phyloP scores from a whole-genome alignment of 2,329 filamentous ascomycete genomes.

The Lomentospora prolificans region DNA sequence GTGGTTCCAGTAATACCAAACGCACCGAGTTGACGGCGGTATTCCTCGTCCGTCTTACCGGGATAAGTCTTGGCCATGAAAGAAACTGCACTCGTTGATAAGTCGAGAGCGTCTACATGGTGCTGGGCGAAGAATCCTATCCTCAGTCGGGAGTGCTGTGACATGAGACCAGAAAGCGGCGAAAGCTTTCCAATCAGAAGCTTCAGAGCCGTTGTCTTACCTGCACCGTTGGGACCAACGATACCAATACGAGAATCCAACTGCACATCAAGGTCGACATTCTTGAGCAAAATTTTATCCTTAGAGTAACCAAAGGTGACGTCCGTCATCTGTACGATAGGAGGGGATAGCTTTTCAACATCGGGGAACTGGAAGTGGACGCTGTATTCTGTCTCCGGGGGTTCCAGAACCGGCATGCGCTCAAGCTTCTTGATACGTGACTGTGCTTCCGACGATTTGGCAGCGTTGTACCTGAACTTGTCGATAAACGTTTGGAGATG shows the following conservation, averaged over 20 bases:
- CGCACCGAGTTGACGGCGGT: slow-evolving; percentile 86
- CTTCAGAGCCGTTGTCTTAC: slow-evolving; percentile 97
- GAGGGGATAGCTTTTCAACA: slow-evolving; percentile 93
- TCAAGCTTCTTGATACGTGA: slow-evolving; percentile 99
- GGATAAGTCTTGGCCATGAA: slow-evolving; percentile 95
- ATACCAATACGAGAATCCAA: slow-evolving; percentile 97
- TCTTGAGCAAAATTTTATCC: slow-evolving; percentile 68
- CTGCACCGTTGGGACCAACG: slow-evolving; percentile 96
- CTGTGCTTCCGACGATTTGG: slow-evolving; percentile 96
- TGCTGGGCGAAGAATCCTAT: slow-evolving; percentile 98
- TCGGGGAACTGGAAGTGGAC: slow-evolving; percentile 97
- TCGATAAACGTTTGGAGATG: slow-evolving; percentile 98
- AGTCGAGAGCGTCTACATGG: slow-evolving; percentile 90
- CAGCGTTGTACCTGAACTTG: slow-evolving; percentile 98
- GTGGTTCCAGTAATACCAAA: slow-evolving; percentile 89
- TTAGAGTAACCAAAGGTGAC: slow-evolving; percentile 82
- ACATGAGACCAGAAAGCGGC: slow-evolving; percentile 71
- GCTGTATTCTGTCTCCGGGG: slow-evolving; percentile 87
- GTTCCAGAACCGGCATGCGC: slow-evolving; percentile 83
- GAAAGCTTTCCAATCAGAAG: slow-evolving; percentile 82
- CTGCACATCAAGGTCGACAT: slow-evolving; percentile 93
- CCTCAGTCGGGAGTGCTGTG: slow-evolving; percentile 76
- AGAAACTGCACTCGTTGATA: slow-evolving; percentile 78
- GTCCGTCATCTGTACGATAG: slow-evolving; percentile 93
- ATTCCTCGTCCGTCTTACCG: slow-evolving; percentile 90